phyloP scores from a whole-genome alignment of 768 basidiomycete species.

The Rossbeevera mucosa region DNA sequence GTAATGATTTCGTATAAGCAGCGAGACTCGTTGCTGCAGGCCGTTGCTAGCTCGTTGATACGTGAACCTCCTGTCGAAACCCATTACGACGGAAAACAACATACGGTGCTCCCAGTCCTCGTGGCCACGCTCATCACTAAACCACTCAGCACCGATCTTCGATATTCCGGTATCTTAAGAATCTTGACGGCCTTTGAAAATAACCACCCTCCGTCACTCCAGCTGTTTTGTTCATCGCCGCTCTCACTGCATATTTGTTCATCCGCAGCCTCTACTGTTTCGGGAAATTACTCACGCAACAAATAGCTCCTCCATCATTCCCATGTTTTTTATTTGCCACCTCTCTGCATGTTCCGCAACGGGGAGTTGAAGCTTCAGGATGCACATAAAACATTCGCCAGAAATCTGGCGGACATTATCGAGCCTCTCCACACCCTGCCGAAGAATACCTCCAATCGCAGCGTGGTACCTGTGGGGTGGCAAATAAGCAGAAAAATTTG shows the following conservation, averaged over 20 bases:
- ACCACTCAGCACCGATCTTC: conserved; percentile 59
- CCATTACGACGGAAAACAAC: conserved; percentile 26
- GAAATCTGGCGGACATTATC: conserved; percentile 86
- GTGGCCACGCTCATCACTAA: conserved; percentile 77
- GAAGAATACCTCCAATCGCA: conserved; percentile 65
- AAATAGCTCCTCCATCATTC: conserved; percentile 52
- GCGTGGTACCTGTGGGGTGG: conserved; percentile 53
- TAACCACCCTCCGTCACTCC: conserved; percentile 72
- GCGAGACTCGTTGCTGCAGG: conserved; percentile 60
- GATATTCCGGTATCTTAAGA: conserved; percentile 59
- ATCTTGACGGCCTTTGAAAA: conserved; percentile 70
- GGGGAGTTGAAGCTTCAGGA: conserved; percentile 49
- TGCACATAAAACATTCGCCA: conserved; percentile 52
- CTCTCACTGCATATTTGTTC: conserved; percentile 27
- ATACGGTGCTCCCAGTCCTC: conserved; percentile 80
- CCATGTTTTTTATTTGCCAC: conserved; percentile 51
- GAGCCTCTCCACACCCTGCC: conserved; percentile 86
- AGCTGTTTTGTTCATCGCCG: conserved; percentile 35
- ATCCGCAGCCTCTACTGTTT: conserved; percentile 1
- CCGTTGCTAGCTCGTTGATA: conserved; percentile 50
- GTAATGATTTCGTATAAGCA: conserved; percentile 51
- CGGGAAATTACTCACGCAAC: conserved; percentile 35
- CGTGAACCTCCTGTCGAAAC: conserved; percentile 13
- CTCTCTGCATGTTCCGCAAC: conserved; percentile 32
- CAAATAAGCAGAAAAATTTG: conserved; percentile 54